Percentiles rank a stretch among this genome's conserved stretches.
These are phyloP conservation scores for Trypanosoma caninum DNA, from an alignment of 208 protist species.

Conservation along the genomic window DNA sequence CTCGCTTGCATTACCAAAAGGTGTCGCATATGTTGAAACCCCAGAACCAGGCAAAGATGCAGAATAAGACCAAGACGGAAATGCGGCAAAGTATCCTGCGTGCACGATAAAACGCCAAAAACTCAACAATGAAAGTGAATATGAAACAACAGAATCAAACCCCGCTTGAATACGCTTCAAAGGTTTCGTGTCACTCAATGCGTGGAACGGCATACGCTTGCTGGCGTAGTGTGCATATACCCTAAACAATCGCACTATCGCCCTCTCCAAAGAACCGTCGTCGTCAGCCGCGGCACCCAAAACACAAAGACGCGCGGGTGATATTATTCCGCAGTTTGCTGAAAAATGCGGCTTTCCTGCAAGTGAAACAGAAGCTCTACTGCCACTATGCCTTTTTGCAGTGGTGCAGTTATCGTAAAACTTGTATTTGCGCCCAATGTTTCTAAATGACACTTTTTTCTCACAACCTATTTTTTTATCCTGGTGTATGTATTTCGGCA, in stretches of 20 bases:
- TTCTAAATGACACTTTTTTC: too few relatives aligned
- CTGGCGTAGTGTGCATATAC: slow-evolving; percentile 25
- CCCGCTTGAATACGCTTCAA: not conserved
- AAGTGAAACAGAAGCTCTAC: too few relatives aligned
- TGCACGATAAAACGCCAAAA: slow-evolving; percentile 41
- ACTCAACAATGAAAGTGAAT: slow-evolving; percentile 29
- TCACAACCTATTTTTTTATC: too few relatives aligned
- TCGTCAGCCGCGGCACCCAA: not conserved
- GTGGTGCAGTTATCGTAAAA: too few relatives aligned
- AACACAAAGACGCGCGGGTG: not conserved
- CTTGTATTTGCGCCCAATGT: too few relatives aligned
- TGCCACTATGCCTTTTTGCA: too few relatives aligned
- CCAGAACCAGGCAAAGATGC: not conserved
- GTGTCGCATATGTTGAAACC: not conserved
- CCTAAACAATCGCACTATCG: slow-evolving; percentile 11
- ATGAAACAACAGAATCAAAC: not conserved
- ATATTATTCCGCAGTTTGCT: too few relatives aligned
- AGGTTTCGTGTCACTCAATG: not conserved
- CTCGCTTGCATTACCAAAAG: not conserved
- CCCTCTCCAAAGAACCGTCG: not conserved
- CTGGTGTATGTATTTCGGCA: too few relatives aligned
- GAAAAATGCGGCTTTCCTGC: too few relatives aligned
- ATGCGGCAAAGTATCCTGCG: slow-evolving; percentile 21
- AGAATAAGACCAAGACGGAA: not conserved
- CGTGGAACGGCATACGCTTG: not conserved